A percentile compares a stretch with the other conserved stretches of the same genome.
Evolutionary conservation across 2,329 filamentous ascomycete species (phyloP).

Genomic region (Penicillium polonicum): DNA sequence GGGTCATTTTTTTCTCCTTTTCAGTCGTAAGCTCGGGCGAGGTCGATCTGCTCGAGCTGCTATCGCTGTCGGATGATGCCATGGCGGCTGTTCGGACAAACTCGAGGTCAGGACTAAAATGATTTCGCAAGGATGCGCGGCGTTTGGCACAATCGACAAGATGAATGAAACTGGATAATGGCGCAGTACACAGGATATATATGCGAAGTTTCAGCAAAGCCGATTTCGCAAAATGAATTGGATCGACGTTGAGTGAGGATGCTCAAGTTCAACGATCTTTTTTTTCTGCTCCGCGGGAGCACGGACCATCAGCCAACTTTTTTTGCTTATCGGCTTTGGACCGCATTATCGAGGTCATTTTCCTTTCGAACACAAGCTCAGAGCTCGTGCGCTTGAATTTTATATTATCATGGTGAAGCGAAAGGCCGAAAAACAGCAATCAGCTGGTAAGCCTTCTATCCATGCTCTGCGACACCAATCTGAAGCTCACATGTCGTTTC

Average conservation of each 20-base stretch:
- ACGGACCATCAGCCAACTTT: conserved; percentile 39
- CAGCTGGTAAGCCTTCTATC: conserved; percentile 28
- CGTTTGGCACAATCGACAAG: neutral
- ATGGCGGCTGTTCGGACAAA: conserved; percentile 14
- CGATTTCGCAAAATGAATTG: conserved; percentile 7
- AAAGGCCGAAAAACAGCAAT: conserved; percentile 40
- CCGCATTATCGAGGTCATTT: conserved; percentile 20
- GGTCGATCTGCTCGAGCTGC: conserved; percentile 29
- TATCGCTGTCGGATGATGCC: conserved; percentile 28
- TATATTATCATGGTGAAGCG: conserved; percentile 32
- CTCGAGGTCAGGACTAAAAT: neutral
- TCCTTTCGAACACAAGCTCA: conserved; percentile 1
- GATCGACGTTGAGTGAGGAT: conserved; percentile 16
- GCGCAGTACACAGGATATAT: neutral
- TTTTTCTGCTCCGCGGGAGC: conserved; percentile 42
- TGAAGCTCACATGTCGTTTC: conserved; percentile 11
- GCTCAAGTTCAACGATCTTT: conserved; percentile 27
- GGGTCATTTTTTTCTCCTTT: conserved; percentile 24
- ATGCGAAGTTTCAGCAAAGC: neutral
- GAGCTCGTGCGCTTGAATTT: neutral
- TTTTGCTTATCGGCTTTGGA: conserved; percentile 27
- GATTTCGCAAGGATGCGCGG: neutral
- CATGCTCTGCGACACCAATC: conserved; percentile 6
- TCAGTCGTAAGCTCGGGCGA: conserved; percentile 26
- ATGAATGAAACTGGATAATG: neutral